Evolutionary conservation across 352 stramenopile species (phyloP).

Genomic region (Phytophthora multivora): DNA sequence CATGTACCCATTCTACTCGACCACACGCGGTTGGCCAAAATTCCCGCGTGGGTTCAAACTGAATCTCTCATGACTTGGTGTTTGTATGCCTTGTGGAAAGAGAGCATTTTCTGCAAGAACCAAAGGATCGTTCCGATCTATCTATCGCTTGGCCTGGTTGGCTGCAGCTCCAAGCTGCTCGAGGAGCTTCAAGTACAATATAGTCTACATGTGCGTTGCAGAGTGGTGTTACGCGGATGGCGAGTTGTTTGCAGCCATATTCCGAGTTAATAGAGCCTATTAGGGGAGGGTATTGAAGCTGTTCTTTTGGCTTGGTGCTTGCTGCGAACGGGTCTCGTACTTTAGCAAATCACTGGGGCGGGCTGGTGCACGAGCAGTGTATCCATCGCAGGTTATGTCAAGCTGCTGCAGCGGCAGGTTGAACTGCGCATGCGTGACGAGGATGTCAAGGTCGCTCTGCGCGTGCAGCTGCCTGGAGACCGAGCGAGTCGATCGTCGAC

Average conservation of each 20-base stretch:
- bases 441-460: background rate
- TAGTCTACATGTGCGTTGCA: no score
- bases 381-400: background rate
- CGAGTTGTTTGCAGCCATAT: no score
- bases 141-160: no score
- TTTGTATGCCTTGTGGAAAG: constrained; percentile 9
- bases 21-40: background rate
- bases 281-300: background rate
- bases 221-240: no score
- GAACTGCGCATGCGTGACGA: background rate
- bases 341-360: background rate
- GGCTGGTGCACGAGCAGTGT: background rate
- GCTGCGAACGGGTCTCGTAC: background rate
- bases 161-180: no score
- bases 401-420: background rate
- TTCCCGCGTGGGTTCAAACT: constrained; percentile 21
- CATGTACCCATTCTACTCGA: constrained; percentile 35
- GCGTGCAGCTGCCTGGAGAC: background rate
- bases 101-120: no score
- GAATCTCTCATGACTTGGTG: constrained; percentile 17
- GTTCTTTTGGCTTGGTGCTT: background rate
- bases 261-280: no score
- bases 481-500: background rate
- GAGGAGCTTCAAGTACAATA: no score
- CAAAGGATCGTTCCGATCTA: no score